Conservation (phyloP, 257 asterid species). For the Nicotiana knightiana region DNA sequence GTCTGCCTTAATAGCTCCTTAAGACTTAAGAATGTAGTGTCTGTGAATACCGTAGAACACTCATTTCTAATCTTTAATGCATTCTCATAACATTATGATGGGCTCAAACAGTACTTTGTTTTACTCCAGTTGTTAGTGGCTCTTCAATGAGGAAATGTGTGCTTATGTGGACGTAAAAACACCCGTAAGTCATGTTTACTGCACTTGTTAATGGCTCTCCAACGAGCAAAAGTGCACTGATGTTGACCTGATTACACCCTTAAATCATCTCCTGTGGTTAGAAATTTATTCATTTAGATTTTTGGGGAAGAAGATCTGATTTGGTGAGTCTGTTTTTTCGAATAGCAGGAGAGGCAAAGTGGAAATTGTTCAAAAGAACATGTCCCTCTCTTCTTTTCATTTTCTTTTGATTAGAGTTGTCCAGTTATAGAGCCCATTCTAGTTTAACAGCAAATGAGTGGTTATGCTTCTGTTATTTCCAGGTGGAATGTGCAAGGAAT, state of each 20-base stretch:
- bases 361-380: neutral
- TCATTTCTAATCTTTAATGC: neutral
- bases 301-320: neutral
- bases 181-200: neutral
- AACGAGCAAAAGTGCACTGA: neutral
- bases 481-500: constrained; percentile 45
- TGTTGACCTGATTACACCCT: neutral
- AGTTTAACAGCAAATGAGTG: neutral
- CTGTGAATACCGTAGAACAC: neutral
- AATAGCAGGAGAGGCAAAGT: neutral
- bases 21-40: neutral
- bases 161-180: neutral
- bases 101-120: neutral
- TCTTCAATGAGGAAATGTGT: neutral
- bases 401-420: neutral
- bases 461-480: constrained; percentile 14
- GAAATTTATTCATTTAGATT: neutral
- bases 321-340: neutral
- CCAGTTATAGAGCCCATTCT: neutral
- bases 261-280: neutral
- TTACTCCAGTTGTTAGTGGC: neutral
- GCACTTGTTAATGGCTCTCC: neutral
- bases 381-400: neutral
- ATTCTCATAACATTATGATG: neutral
- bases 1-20: neutral